A percentile compares a stretch with the other conserved stretches of the same genome.
Evolutionary conservation across 768 basidiomycete species (phyloP).

Genomic region (Hygrophoropsis aurantiaca): DNA sequence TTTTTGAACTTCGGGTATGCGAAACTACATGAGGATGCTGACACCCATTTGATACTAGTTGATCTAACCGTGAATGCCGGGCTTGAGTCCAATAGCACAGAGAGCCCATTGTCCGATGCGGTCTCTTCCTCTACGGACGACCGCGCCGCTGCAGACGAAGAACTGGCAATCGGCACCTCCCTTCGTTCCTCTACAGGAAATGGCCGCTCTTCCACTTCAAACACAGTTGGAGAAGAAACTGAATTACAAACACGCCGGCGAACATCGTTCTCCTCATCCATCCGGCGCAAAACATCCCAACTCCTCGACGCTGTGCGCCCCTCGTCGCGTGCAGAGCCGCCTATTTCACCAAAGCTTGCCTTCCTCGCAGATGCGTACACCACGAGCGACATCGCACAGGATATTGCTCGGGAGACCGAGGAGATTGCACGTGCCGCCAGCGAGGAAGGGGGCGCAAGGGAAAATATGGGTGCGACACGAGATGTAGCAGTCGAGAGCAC

Average conservation of each 20-base stretch:
- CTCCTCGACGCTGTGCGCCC: constrained; percentile 57
- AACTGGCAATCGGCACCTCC: constrained; percentile 55
- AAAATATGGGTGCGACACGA: constrained; percentile 46
- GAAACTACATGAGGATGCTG: constrained; percentile 1
- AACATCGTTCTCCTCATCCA: constrained; percentile 48
- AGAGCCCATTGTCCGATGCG: constrained; percentile 44
- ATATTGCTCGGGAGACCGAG: constrained; percentile 59
- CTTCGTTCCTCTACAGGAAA: constrained; percentile 39
- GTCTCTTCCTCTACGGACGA: constrained; percentile 40
- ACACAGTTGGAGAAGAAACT: constrained; percentile 43
- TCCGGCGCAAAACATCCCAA: constrained; percentile 75
- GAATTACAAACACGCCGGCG: constrained; percentile 50
- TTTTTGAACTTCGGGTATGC: background rate
- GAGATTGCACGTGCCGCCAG: constrained; percentile 28
- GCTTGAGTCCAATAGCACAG: constrained; percentile 32
- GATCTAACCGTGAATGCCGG: constrained; percentile 69
- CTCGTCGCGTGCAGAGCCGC: constrained; percentile 32
- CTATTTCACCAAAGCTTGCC: constrained; percentile 58
- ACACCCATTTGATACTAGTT: constrained; percentile 39
- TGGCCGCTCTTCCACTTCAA: constrained; percentile 28
- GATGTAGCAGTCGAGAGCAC: constrained; percentile 71
- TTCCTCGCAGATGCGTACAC: constrained; percentile 74
- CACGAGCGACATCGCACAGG: too few relatives aligned
- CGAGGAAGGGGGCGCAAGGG: constrained; percentile 27
- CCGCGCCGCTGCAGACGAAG: constrained; percentile 66